These are phyloP conservation scores for Metschnikowia kunwiensis DNA, from an alignment of 805 yeast species.

Conservation along the genomic window DNA sequence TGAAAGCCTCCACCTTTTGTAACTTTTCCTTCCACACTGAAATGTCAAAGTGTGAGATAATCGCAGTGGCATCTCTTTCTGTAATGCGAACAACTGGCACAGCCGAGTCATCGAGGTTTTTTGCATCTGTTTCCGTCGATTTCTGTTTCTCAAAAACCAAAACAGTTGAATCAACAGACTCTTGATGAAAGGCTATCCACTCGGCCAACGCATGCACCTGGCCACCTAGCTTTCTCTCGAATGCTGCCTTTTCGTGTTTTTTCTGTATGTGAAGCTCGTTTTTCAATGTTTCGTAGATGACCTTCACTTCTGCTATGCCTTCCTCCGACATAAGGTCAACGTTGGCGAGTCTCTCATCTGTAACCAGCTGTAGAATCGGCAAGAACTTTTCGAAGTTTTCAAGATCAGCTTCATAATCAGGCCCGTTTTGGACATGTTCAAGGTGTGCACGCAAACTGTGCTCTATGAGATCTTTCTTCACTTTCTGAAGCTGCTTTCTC, in stretches of 20 bases:
- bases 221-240: conserved; percentile 15
- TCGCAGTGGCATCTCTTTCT: conserved; percentile 5
- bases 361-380: conserved; percentile 16
- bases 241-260: conserved; percentile 10
- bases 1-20: conserved; percentile 5
- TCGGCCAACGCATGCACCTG: conserved; percentile 14
- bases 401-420: conserved; percentile 19
- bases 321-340: conserved; percentile 19
- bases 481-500: conserved; percentile 51
- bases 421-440: conserved; percentile 8
- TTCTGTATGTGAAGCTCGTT: conserved; percentile 21
- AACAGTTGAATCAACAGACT: conserved; percentile 1
- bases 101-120: background rate
- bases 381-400: conserved; percentile 20
- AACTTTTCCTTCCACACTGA: conserved; percentile 5
- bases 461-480: conserved; percentile 58
- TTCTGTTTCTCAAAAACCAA: conserved; percentile 1
- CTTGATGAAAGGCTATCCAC: conserved; percentile 16
- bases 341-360: conserved; percentile 30
- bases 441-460: conserved; percentile 42
- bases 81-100: background rate
- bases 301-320: conserved; percentile 23
- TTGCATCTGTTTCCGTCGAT: background rate
- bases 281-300: conserved; percentile 29
- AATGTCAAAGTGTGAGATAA: background rate